These are phyloP conservation scores for Scheffersomyces titani DNA, from an alignment of 1,139 yeast genomes.

Conservation along the genomic window DNA sequence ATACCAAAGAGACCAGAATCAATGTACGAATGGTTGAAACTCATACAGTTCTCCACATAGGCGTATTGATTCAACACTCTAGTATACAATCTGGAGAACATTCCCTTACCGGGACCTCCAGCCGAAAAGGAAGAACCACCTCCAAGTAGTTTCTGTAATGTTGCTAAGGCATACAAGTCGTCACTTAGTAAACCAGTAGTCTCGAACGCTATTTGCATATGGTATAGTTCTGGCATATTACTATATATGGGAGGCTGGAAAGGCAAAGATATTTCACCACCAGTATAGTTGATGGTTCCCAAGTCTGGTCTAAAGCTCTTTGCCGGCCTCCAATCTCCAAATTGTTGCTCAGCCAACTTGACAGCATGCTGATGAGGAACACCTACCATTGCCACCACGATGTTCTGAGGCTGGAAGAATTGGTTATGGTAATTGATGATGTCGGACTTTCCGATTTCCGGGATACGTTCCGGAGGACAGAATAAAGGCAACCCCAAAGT, in stretches of 20 bases:
- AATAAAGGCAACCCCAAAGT: constrained; percentile 86
- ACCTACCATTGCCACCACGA: constrained; percentile 89
- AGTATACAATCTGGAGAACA: constrained; percentile 93
- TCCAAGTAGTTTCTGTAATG: constrained; percentile 88
- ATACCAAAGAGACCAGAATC: constrained; percentile 93
- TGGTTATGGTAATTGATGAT: constrained; percentile 63
- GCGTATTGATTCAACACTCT: constrained; percentile 90
- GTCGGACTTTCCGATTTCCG: constrained; percentile 51
- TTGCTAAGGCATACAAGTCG: constrained; percentile 88
- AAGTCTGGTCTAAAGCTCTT: constrained; percentile 32
- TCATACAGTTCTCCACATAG: constrained; percentile 83
- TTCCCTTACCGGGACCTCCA: constrained; percentile 99
- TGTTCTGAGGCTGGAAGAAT: constrained; percentile 78
- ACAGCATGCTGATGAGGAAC: constrained; percentile 72
- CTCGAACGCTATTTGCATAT: constrained; percentile 85
- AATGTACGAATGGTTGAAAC: constrained; percentile 87
- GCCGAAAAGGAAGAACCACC: constrained; percentile 98
- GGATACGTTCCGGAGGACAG: constrained; percentile 73
- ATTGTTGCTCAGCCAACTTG: constrained; percentile 58
- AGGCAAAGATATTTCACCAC: constrained; percentile 76
- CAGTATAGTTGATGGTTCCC: constrained; percentile 65
- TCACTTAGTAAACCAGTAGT: constrained; percentile 83
- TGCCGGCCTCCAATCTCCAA: constrained; percentile 59
- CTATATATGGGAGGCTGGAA: constrained; percentile 67
- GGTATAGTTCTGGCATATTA: constrained; percentile 78